Conservation (phyloP, 495 filamentous ascomycete genomes). For the Talaromyces wortmannii region DNA sequence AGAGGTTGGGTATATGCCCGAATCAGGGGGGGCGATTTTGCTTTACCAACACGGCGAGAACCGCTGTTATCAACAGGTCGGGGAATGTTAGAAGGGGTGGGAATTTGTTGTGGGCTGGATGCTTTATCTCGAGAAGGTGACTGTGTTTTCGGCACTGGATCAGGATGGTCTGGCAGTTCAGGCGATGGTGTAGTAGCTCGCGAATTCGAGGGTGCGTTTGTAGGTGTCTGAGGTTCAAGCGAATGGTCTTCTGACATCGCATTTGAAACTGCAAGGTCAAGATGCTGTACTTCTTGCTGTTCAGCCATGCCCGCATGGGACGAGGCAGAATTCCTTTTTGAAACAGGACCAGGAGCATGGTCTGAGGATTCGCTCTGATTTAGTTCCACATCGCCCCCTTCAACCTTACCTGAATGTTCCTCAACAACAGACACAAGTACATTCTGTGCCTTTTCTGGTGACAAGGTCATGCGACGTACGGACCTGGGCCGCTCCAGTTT, state of each 20-base stretch:
- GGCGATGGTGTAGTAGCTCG: conserved; percentile 10
- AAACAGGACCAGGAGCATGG: neutral
- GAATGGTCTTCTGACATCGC: conserved; percentile 19
- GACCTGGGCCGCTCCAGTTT: conserved; percentile 22
- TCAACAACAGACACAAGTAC: conserved; percentile 65
- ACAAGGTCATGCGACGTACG: conserved; percentile 45
- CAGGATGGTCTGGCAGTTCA: neutral
- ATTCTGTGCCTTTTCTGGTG: conserved; percentile 62
- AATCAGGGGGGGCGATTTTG: conserved; percentile 57
- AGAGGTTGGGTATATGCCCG: conserved; percentile 68
- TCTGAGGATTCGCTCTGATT: conserved; percentile 10
- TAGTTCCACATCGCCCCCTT: conserved; percentile 1
- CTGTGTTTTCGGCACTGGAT: neutral
- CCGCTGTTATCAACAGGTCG: conserved; percentile 35
- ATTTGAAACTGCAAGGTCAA: conserved; percentile 62
- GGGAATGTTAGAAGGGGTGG: conserved; percentile 42
- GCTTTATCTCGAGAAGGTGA: neutral
- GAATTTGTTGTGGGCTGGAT: conserved; percentile 9
- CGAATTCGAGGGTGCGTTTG: conserved; percentile 6
- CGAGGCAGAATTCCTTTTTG: neutral
- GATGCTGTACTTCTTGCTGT: conserved; percentile 54
- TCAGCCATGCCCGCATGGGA: neutral
- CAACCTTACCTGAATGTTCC: conserved; percentile 45
- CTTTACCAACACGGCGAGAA: conserved; percentile 25
- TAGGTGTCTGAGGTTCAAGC: conserved; percentile 3